Base-by-base conservation (phyloP, 257 asterid genomes). In the Rubia yunnanensis region DNA sequence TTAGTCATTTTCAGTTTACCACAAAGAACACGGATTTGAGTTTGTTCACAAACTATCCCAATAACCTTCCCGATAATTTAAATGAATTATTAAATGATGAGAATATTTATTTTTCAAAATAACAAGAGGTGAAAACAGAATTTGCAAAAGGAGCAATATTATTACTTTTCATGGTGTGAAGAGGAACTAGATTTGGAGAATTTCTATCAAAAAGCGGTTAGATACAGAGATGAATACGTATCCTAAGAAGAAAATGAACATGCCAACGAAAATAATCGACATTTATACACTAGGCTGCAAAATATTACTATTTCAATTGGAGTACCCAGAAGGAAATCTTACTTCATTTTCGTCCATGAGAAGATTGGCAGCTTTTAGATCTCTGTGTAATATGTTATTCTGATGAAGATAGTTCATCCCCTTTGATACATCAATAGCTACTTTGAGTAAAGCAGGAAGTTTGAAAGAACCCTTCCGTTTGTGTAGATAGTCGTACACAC, bases 331-430 rank as follows among this genome's bases (percentile, higher is more conserved):
- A 60, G 30, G 32, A 60, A 64, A 28, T 63, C 89, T 84, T 76
- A 89, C 99, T 70, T 88, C 94, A 78, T 92, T 83, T 74, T 92
- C 99, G 79, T 92, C 97, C 99, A 92, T 76, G 73, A 94, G 81
- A 77, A 94, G 91, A 80, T 94, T 94, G 49, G 99, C 99, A 64
- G 97, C 96, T 87, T 94, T 94, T 84, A 94, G 76, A 76, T 94
- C 99, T 78, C 99, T 82, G 77, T 94, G 99, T 75, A 94, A 83
- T 65, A 94, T 94, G 70, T 94, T 94, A 79, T 89, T 94, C 83
- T 94, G 97, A 76, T 94, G 99, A 85, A 94, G 87, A 73, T 94
- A 94, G 76, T 82, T 85, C 99, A 94, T 94, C 68, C 99, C 99
- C 85, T 86, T 94, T 4, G 99, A 81, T 72, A 94, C 84, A 82